phyloP scores from a whole-genome alignment of 495 filamentous ascomycete species.

The Tuber microsphaerosporum region DNA sequence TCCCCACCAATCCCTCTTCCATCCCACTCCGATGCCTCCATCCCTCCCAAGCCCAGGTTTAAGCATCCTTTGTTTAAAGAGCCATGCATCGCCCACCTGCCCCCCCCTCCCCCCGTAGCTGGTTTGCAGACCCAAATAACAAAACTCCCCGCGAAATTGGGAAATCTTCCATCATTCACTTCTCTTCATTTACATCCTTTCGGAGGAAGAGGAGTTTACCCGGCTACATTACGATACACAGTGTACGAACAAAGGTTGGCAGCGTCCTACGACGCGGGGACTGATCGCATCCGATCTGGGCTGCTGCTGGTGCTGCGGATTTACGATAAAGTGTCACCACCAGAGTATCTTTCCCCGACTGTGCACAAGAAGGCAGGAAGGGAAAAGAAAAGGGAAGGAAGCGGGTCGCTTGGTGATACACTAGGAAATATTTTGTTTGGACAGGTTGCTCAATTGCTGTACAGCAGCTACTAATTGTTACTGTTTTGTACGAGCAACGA shows the following conservation, averaged over 20 bases:
- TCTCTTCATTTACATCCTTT: slow-evolving; percentile 6
- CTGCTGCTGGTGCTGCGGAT: slow-evolving; percentile 3
- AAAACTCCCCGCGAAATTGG: neutral
- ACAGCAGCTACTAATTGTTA: neutral
- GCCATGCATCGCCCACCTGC: slow-evolving; percentile 28
- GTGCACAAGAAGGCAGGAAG: neutral
- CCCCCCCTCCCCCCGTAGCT: slow-evolving; percentile 5
- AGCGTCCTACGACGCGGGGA: slow-evolving; percentile 13
- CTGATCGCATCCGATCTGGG: slow-evolving; percentile 4
- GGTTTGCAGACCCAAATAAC: neutral
- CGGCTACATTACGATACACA: slow-evolving; percentile 4
- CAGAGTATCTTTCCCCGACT: slow-evolving; percentile 5
- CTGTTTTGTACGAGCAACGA: neutral
- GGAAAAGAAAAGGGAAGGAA: slow-evolving; percentile 1
- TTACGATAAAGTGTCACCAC: slow-evolving; percentile 1
- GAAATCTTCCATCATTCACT: neutral
- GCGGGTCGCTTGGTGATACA: neutral
- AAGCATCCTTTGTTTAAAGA: slow-evolving; percentile 35
- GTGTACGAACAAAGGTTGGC: slow-evolving; percentile 2
- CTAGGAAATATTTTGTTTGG: neutral
- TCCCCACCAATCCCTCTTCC: neutral
- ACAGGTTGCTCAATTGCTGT: neutral
- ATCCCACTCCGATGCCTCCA: slow-evolving; percentile 4
- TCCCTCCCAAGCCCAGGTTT: slow-evolving; percentile 18
- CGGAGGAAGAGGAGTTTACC: neutral